Evolutionary conservation across 1,139 yeast species (phyloP), one percentile per base, ranked within the genome.

Genomic region (Lodderomyces theae): DNA sequence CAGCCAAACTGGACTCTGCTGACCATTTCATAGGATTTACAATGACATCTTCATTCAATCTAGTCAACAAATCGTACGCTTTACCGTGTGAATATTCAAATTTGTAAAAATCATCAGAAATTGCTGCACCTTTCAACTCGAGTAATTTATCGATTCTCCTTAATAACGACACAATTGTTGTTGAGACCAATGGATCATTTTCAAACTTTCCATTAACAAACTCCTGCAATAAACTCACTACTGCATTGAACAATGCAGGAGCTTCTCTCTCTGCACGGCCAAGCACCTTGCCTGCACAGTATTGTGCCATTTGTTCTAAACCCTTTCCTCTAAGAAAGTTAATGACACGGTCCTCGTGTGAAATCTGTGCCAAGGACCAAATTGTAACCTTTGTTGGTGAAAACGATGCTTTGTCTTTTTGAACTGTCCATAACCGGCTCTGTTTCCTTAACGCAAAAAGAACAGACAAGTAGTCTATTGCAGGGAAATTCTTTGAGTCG

Each of bases 11-110:
- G 17, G 73, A 53, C 4, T 67, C 60, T 29, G 60, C 63, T 23
- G 74, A 64, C 75, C 79, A 79, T 16, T 56, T 61, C 1, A 64
- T 51, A 3, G 88, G 86, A 43, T 74, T 71, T 6, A 68, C 69
- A 37, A 62, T 62, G 49, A n/a, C 30, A 30, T 16, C 46, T 9
- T 32, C 35, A 38, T 22, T 39, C 46, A 23, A 48, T 31, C 19
- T 38, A 23, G 45, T 50, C 18, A 80, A 57, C 21, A 79, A 51
- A 33, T 77, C 77, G 51, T 74, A 78, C 0, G 80, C 77, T 21
- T 70, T 56, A 0, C 77, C 63, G 40, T 65, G 63, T 3, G 80
- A 71, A 45, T 71, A 76, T 42, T 75, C 80, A 41, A 61, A 61
- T 2, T 61, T 42, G 38, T 57, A 62, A 6, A 48, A 48, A n/a